Percentiles rank a stretch among this genome's conserved stretches.
Evolutionary conservation across 1,284 basidiomycete genomes (phyloP).

Genomic region (Bjerkandera adusta): DNA sequence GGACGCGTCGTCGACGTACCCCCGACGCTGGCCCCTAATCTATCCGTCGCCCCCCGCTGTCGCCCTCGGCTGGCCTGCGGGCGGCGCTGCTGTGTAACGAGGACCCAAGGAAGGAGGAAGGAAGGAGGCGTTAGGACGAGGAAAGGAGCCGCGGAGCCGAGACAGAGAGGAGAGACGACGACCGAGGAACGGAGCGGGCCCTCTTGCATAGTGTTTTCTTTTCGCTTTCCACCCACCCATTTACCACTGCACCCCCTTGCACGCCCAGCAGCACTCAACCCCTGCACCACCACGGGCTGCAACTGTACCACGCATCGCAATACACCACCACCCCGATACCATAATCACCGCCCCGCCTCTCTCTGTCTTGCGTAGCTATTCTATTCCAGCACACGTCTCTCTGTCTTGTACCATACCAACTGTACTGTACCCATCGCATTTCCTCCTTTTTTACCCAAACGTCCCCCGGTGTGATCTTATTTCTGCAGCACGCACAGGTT

Average conservation of each 20-base stretch:
- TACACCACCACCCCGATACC: constrained; percentile 6
- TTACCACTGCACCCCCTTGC: not conserved
- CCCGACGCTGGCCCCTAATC: not conserved
- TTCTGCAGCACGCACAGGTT: no score
- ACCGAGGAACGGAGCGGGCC: no score
- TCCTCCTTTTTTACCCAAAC: no score
- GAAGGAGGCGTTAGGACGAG: not conserved
- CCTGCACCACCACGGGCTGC: not conserved
- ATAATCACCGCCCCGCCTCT: constrained; percentile 3
- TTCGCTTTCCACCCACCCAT: no score
- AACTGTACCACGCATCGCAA: not conserved
- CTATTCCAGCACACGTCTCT: not conserved
- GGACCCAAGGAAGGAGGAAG: not conserved
- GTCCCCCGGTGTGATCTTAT: no score
- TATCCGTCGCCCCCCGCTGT: not conserved
- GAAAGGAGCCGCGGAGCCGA: constrained; percentile 3
- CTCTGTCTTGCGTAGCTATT: not conserved
- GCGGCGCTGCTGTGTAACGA: not conserved
- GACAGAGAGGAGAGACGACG: no score
- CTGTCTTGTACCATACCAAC: not conserved
- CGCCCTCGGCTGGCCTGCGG: not conserved
- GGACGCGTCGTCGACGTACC: constrained; percentile 21
- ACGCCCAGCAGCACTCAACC: not conserved
- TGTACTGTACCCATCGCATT: constrained; percentile 2
- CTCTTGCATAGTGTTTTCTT: no score